Conservation (phyloP, 202 grass and related monocot genomes). For the Eragrostis tef region DNA sequence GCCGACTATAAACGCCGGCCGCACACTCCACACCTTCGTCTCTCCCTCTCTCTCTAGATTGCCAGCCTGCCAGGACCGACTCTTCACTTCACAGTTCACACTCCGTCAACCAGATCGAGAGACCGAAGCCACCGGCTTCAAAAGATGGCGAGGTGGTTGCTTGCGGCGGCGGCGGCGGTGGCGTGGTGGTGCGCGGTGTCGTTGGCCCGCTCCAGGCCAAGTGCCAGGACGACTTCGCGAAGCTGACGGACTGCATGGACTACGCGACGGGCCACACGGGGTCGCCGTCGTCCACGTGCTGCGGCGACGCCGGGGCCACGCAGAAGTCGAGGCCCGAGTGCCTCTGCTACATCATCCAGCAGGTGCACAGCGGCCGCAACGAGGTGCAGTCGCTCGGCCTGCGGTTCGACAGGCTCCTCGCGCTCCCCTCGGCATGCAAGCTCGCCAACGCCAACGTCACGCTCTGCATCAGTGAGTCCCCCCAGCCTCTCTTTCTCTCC, state of each 20-base stretch:
- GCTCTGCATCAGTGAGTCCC: constrained; percentile 68
- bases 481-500: no score
- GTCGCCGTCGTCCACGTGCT: constrained; percentile 63
- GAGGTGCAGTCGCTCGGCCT: constrained; percentile 60
- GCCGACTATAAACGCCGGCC: constrained; percentile 47
- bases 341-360: constrained; percentile 90
- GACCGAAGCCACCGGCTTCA: no score
- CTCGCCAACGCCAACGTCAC: constrained; percentile 64
- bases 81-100: not conserved
- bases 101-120: not conserved
- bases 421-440: constrained; percentile 57
- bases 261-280: constrained; percentile 62
- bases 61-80: not conserved
- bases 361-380: constrained; percentile 49
- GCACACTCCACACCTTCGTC: not conserved
- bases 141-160: not conserved
- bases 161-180: not conserved
- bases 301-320: constrained; percentile 50
- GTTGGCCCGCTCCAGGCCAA: constrained; percentile 49
- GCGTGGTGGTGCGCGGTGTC: not conserved
- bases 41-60: not conserved
- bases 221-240: constrained; percentile 53
- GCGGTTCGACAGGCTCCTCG: constrained; percentile 64
- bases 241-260: constrained; percentile 75
- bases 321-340: constrained; percentile 58